Conservation (phyloP, 2,329 filamentous ascomycete genomes). For the Epichloe bromicola region DNA sequence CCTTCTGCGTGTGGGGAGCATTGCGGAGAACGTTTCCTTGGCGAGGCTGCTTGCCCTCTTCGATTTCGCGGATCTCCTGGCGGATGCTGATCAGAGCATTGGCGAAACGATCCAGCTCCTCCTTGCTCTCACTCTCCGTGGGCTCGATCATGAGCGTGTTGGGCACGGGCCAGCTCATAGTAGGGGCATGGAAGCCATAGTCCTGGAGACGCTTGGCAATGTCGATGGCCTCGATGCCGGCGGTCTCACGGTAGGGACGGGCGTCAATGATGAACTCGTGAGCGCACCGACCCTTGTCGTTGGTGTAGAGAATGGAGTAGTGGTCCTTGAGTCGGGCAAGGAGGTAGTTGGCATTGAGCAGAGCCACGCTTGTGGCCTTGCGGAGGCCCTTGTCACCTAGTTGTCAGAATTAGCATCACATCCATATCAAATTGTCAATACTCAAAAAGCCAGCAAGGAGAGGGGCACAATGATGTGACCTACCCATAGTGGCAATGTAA, state of each 20-base stretch:
- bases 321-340: constrained; percentile 73
- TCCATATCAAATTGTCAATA: not conserved
- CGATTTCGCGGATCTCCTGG: constrained; percentile 69
- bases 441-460: not conserved
- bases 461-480: constrained; percentile 9
- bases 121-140: constrained; percentile 84
- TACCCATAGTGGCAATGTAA: constrained; percentile 90
- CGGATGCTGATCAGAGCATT: constrained; percentile 81
- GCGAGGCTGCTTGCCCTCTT: constrained; percentile 62
- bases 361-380: constrained; percentile 78
- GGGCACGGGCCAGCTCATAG: constrained; percentile 91
- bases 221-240: constrained; percentile 82
- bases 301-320: constrained; percentile 90
- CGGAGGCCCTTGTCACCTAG: constrained; percentile 51
- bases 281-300: constrained; percentile 73
- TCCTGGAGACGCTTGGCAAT: constrained; percentile 94
- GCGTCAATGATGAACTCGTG: constrained; percentile 96
- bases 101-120: constrained; percentile 86
- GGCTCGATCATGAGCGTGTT: constrained; percentile 98
- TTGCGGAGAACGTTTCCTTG: constrained; percentile 80
- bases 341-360: constrained; percentile 97
- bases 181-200: constrained; percentile 93
- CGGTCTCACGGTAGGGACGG: constrained; percentile 69
- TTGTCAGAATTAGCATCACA: not conserved
- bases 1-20: constrained; percentile 72